Evolutionary conservation across 371 early-diverging fungal species (phyloP).

Genomic region (Mucor irregularis): DNA sequence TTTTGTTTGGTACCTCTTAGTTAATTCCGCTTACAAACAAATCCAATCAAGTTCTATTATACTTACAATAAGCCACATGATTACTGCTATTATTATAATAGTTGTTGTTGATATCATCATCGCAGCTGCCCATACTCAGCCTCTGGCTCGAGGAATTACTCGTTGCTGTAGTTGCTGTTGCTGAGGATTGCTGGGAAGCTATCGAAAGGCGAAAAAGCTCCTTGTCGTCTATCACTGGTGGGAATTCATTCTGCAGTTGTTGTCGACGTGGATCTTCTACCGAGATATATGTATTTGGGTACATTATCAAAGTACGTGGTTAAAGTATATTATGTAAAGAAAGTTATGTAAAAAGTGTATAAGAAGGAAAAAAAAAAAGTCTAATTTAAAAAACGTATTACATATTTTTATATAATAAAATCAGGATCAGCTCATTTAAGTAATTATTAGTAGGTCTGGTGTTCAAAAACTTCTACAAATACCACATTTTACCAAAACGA

Average conservation of each 20-base stretch:
- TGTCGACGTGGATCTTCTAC: slow-evolving; percentile 4
- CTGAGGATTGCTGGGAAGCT: slow-evolving; percentile 35
- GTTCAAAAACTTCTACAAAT: too few species aligned
- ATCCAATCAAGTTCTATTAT: slow-evolving; percentile 1
- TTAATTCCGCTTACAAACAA: slow-evolving; percentile 8
- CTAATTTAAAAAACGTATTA: too few species aligned
- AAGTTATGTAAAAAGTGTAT: too few species aligned
- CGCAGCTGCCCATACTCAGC: slow-evolving; percentile 27
- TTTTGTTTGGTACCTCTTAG: background rate
- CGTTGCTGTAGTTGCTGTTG: slow-evolving; percentile 26
- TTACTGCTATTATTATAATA: too few species aligned
- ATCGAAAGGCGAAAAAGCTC: slow-evolving; percentile 31
- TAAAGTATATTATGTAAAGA: too few species aligned
- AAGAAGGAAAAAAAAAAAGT: too few species aligned
- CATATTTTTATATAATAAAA: too few species aligned
- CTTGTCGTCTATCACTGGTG: slow-evolving; percentile 16
- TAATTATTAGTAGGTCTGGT: too few species aligned
- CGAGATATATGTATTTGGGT: slow-evolving; percentile 9
- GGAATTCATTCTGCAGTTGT: slow-evolving; percentile 7
- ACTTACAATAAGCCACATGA: slow-evolving; percentile 11
- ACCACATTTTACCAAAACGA: too few species aligned
- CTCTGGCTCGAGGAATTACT: slow-evolving; percentile 30
- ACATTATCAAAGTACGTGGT: too few species aligned
- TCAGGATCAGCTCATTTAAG: too few species aligned
- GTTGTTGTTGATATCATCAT: too few species aligned